These are phyloP conservation scores for Rhizopus delemar DNA, from an alignment of 371 early-diverging fungal genomes.

Conservation along the genomic window DNA sequence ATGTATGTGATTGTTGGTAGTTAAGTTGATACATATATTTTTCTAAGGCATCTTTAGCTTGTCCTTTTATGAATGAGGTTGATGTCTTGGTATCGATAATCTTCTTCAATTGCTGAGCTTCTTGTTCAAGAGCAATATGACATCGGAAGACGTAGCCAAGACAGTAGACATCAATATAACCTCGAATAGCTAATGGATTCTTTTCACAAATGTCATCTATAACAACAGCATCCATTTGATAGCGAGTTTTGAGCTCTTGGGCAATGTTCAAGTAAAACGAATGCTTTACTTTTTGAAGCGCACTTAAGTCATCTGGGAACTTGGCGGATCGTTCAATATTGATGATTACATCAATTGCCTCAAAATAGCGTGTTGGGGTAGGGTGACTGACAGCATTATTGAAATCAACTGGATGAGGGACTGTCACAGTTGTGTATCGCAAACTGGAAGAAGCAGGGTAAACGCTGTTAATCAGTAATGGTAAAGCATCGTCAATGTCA, in stretches of 20 bases:
- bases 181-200: slow-evolving; percentile 51
- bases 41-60: slow-evolving; percentile 52
- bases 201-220: slow-evolving; percentile 49
- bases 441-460: slow-evolving; percentile 67
- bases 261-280: slow-evolving; percentile 81
- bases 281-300: slow-evolving; percentile 87
- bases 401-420: slow-evolving; percentile 76
- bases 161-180: slow-evolving; percentile 70
- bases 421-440: slow-evolving; percentile 74
- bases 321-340: slow-evolving; percentile 81
- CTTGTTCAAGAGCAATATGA: slow-evolving; percentile 72
- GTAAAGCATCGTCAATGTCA: slow-evolving; percentile 69
- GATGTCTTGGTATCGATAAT: slow-evolving; percentile 53
- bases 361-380: slow-evolving; percentile 63
- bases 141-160: slow-evolving; percentile 77
- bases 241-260: slow-evolving; percentile 47
- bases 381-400: slow-evolving; percentile 42
- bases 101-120: slow-evolving; percentile 61
- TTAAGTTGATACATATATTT: slow-evolving; percentile 54
- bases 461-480: slow-evolving; percentile 73
- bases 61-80: slow-evolving; percentile 39
- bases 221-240: slow-evolving; percentile 36
- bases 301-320: slow-evolving; percentile 89
- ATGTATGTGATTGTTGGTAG: slow-evolving; percentile 65
- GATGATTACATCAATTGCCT: slow-evolving; percentile 77